Percentiles rank a stretch among this genome's conserved stretches.
phyloP scores from a whole-genome alignment of 2,329 filamentous ascomycete genomes.

The Cercospora citrullina region DNA sequence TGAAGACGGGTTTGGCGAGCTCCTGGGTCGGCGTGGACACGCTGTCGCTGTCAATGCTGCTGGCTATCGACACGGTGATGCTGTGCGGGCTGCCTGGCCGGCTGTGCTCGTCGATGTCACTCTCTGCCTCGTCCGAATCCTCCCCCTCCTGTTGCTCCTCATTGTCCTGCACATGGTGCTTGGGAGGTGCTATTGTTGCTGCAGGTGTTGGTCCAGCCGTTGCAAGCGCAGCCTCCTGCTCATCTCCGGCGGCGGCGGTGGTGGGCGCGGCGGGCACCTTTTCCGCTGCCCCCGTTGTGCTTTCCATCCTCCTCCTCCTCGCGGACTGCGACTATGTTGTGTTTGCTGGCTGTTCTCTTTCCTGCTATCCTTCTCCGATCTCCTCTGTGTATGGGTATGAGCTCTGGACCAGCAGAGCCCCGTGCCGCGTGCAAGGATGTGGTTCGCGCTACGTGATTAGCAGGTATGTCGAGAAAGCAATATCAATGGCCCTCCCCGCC shows the following conservation, averaged over 20 bases:
- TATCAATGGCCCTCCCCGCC: neutral
- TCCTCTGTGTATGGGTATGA: neutral
- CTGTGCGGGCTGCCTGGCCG: constrained; percentile 5
- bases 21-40: constrained; percentile 23
- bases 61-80: constrained; percentile 4
- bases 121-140: neutral
- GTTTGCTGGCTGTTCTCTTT: neutral
- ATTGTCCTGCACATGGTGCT: neutral
- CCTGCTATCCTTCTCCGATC: neutral
- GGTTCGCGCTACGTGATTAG: neutral
- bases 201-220: neutral
- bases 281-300: neutral
- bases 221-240: neutral
- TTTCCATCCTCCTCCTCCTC: neutral
- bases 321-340: neutral
- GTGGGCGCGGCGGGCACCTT: neutral
- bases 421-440: constrained; percentile 9
- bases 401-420: constrained; percentile 16
- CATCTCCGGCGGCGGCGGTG: neutral
- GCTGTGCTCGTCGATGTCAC: neutral
- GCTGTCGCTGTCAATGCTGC: constrained; percentile 15
- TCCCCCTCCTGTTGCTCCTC: neutral
- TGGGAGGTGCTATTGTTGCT: neutral
- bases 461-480: neutral
- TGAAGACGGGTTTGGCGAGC: constrained; percentile 22